These are phyloP conservation scores for Limnanthes douglasii DNA, from an alignment of 345 rosid genomes.

Conservation along the genomic window DNA sequence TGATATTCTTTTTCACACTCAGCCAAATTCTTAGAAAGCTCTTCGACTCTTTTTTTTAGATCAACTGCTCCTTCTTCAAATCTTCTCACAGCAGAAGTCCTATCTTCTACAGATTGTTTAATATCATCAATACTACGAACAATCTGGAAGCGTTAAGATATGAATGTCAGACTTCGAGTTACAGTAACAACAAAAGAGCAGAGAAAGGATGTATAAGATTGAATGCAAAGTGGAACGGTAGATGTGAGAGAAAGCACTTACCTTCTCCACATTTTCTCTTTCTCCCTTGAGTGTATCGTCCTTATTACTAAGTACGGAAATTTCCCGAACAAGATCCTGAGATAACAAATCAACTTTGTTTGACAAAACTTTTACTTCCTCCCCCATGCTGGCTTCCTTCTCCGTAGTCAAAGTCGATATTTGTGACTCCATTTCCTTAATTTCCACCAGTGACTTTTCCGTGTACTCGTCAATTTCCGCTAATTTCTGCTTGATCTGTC, in stretches of 20 bases:
- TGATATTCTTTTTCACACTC: constrained; percentile 80
- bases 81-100: constrained; percentile 52
- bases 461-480: constrained; percentile 34
- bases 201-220: neutral
- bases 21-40: constrained; percentile 59
- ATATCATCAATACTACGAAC: constrained; percentile 57
- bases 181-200: neutral
- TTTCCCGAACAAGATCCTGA: constrained; percentile 57
- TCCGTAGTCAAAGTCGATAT: constrained; percentile 48
- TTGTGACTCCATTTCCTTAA: constrained; percentile 50
- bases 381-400: constrained; percentile 88
- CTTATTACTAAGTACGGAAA: constrained; percentile 52
- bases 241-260: constrained; percentile 6
- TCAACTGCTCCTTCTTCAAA: constrained; percentile 82
- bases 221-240: constrained; percentile 4
- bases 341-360: constrained; percentile 65
- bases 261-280: constrained; percentile 65
- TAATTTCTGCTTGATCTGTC: constrained; percentile 52
- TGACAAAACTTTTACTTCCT: constrained; percentile 60
- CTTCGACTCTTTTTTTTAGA: constrained; percentile 47
- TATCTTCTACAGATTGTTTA: constrained; percentile 60
- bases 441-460: constrained; percentile 24
- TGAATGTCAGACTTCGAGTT: constrained; percentile 3
- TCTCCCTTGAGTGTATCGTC: constrained; percentile 71
- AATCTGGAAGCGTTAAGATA: constrained; percentile 30